A percentile compares a stretch with the other conserved stretches of the same genome.
phyloP scores from a whole-genome alignment of 768 basidiomycete species.

The Tephrocybe sp. region DNA sequence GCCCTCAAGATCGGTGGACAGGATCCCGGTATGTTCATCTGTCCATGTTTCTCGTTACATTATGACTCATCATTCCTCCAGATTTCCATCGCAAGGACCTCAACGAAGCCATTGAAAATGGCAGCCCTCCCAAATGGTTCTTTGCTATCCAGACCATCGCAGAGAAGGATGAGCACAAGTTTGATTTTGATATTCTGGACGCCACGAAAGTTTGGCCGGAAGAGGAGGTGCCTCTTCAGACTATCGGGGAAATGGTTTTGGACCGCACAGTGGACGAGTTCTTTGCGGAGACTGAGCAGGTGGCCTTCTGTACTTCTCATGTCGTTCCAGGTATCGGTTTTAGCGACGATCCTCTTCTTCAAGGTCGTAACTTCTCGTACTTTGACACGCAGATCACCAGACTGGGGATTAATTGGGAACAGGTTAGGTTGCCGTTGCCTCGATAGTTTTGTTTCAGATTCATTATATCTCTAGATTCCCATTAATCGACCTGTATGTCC shows the following conservation, averaged over 20 bases:
- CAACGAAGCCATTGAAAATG: constrained; percentile 75
- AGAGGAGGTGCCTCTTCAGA: constrained; percentile 71
- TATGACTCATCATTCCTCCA: constrained; percentile 4
- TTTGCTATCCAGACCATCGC: constrained; percentile 74
- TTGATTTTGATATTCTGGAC: constrained; percentile 87
- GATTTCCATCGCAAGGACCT: constrained; percentile 90
- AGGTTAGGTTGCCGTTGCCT: constrained; percentile 34
- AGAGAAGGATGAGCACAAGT: constrained; percentile 71
- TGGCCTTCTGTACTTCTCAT: constrained; percentile 81
- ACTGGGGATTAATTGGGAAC: constrained; percentile 78
- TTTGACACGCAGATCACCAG: constrained; percentile 83
- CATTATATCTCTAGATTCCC: constrained; percentile 48
- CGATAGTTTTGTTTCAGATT: neutral
- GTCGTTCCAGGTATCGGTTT: constrained; percentile 69
- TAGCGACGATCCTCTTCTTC: constrained; percentile 77
- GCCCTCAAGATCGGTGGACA: constrained; percentile 79
- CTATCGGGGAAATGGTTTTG: constrained; percentile 73
- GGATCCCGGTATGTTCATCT: constrained; percentile 58
- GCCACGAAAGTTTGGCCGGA: constrained; percentile 87
- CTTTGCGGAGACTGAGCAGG: constrained; percentile 87
- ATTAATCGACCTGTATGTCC: constrained; percentile 83
- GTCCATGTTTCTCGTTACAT: neutral
- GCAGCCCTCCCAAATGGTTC: constrained; percentile 73
- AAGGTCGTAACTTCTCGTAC: constrained; percentile 85
- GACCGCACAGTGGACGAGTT: constrained; percentile 67